Conservation (phyloP, 1,284 basidiomycete genomes). For the Phellinidium pouzarii region DNA sequence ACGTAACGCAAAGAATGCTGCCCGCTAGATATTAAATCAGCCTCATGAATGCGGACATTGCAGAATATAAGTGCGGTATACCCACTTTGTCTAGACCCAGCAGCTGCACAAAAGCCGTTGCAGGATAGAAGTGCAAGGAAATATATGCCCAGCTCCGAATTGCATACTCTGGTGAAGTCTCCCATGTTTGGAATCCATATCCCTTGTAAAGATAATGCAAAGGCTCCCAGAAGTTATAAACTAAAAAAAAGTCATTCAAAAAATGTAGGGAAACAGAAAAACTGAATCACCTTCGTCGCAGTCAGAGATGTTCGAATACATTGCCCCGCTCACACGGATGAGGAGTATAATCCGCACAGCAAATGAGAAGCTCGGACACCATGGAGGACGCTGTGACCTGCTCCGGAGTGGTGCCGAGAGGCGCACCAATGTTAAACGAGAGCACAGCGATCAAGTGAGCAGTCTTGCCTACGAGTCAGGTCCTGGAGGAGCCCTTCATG, state of each 20-base stretch:
- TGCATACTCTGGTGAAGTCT: slow-evolving; percentile 84
- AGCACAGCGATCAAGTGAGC: neutral
- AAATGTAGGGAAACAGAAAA: neutral
- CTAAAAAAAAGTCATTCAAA: slow-evolving; percentile 35
- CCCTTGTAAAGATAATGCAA: slow-evolving; percentile 84
- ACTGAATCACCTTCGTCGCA: slow-evolving; percentile 84
- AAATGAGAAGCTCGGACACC: slow-evolving; percentile 76
- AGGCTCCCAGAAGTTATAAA: slow-evolving; percentile 99
- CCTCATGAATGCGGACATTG: slow-evolving; percentile 24
- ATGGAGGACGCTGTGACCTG: slow-evolving; percentile 67
- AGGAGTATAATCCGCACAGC: slow-evolving; percentile 83
- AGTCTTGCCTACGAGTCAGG: slow-evolving; percentile 56
- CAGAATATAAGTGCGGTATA: slow-evolving; percentile 7
- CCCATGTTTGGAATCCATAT: slow-evolving; percentile 96
- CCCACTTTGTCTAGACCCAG: slow-evolving; percentile 47
- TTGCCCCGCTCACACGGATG: slow-evolving; percentile 78
- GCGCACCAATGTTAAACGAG: slow-evolving; percentile 1
- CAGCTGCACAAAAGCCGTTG: slow-evolving; percentile 35
- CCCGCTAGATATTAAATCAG: slow-evolving; percentile 43
- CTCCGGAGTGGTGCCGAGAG: slow-evolving; percentile 17
- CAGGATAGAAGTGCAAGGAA: slow-evolving; percentile 64
- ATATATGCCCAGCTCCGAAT: slow-evolving; percentile 95
- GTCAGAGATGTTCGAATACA: slow-evolving; percentile 94
- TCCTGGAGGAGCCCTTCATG: slow-evolving; percentile 71
- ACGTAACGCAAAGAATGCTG: slow-evolving; percentile 85